A percentile compares a stretch with the other conserved stretches of the same genome.
These are phyloP conservation scores for Eucalyptus curtisii DNA, from an alignment of 345 rosid species.

Conservation along the genomic window DNA sequence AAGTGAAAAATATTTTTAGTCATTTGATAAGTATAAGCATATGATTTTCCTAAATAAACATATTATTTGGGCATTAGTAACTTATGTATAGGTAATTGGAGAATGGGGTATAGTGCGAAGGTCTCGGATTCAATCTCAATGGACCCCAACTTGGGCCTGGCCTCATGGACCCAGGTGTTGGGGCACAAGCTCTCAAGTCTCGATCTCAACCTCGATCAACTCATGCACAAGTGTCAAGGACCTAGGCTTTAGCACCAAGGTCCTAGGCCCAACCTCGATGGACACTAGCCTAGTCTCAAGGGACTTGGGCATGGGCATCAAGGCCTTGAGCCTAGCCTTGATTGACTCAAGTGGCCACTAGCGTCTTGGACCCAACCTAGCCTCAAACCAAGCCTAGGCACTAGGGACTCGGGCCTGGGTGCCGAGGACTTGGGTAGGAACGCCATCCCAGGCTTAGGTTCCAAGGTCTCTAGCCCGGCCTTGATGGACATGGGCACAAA, in stretches of 20 bases:
- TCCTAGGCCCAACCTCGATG: background rate
- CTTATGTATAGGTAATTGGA: no score
- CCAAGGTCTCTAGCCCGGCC: fast-evolving
- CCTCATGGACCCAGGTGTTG: background rate
- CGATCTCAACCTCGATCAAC: background rate
- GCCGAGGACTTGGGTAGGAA: background rate
- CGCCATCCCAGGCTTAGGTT: background rate
- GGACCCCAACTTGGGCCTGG: background rate
- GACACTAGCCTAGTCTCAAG: background rate
- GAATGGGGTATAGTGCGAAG: fast-evolving
- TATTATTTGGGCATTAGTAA: background rate
- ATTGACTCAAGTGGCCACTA: background rate
- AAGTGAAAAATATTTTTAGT: background rate
- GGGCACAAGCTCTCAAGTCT: background rate
- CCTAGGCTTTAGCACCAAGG: background rate
- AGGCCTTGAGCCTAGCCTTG: background rate
- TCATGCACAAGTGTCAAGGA: background rate
- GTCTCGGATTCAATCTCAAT: background rate
- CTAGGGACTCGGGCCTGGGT: background rate
- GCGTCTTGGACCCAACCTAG: background rate
- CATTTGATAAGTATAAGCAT: no score
- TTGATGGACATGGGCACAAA: background rate
- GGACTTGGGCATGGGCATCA: background rate
- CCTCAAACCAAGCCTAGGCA: background rate
- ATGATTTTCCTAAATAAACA: background rate